phyloP scores from a whole-genome alignment of 495 filamentous ascomycete genomes.

The Echria macrotheca region DNA sequence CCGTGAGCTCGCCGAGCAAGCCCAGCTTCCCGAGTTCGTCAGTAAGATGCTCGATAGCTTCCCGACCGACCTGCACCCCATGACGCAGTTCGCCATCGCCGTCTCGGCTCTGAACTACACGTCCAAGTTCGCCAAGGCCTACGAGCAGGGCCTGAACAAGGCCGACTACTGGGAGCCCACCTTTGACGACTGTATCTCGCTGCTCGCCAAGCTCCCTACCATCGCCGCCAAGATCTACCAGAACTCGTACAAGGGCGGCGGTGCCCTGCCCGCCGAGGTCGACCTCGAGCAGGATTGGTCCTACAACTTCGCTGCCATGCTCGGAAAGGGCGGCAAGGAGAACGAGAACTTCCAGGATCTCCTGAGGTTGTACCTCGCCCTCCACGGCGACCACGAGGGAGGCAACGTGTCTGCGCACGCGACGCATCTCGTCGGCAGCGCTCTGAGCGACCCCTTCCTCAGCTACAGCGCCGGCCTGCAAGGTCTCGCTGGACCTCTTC shows the following conservation, averaged over 20 bases:
- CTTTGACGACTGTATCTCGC: constrained; percentile 90
- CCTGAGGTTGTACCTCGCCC: constrained; percentile 84
- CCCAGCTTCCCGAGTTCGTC: constrained; percentile 76
- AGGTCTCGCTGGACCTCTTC: constrained; percentile 88
- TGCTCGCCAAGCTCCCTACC: constrained; percentile 92
- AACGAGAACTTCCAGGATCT: constrained; percentile 95
- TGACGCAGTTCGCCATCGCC: constrained; percentile 95
- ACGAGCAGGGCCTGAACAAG: constrained; percentile 85
- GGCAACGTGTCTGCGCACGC: constrained; percentile 96
- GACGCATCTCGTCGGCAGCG: constrained; percentile 96
- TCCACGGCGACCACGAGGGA: constrained; percentile 97
- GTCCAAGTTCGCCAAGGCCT: constrained; percentile 85
- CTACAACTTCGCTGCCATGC: constrained; percentile 95
- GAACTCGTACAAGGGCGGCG: constrained; percentile 72
- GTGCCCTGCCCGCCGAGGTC: constrained; percentile 67
- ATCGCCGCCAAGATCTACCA: constrained; percentile 98
- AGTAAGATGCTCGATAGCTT: constrained; percentile 85
- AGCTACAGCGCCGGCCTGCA: constrained; percentile 94
- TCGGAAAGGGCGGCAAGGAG: constrained; percentile 80
- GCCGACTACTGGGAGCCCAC: constrained; percentile 98
- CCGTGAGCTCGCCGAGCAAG: constrained; percentile 80
- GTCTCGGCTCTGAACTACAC: constrained; percentile 91
- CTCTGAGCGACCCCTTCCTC: constrained; percentile 90
- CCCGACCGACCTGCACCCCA: constrained; percentile 84
- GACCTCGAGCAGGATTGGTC: constrained; percentile 90